Percentiles rank a stretch among this genome's conserved stretches.
Evolutionary conservation across 1,284 basidiomycete species (phyloP).

Genomic region (Prillingera fragicola): DNA sequence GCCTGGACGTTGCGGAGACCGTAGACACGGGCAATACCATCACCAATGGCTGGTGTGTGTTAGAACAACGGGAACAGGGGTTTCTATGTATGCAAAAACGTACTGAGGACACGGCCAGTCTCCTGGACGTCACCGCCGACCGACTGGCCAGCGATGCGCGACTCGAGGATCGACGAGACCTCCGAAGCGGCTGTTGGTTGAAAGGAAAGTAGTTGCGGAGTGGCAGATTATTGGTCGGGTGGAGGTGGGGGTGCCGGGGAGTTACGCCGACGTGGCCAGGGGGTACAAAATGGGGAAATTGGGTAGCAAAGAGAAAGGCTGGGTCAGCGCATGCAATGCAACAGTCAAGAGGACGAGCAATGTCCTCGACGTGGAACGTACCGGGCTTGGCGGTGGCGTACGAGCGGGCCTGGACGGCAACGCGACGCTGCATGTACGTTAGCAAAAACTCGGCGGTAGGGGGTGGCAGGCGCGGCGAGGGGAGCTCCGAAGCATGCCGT

Average conservation of each 20-base stretch:
- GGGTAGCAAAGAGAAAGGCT: not conserved
- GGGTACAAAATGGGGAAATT: not conserved
- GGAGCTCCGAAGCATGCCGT: constrained; percentile 11
- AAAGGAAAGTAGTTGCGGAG: not conserved
- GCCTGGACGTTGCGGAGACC: constrained; percentile 73
- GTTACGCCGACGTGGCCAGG: constrained; percentile 7
- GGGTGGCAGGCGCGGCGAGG: constrained; percentile 24
- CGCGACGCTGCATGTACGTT: constrained; percentile 4
- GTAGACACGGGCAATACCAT: constrained; percentile 99
- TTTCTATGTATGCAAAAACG: constrained; percentile 44
- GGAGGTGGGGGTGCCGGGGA: constrained; percentile 51
- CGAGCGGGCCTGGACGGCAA: constrained; percentile 52
- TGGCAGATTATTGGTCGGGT: constrained; percentile 2
- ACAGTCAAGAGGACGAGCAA: not conserved
- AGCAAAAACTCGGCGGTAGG: not conserved
- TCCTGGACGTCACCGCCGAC: constrained; percentile 94
- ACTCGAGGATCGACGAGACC: constrained; percentile 98
- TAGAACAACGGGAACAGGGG: not conserved
- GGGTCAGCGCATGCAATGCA: not conserved
- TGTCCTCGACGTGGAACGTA: constrained; percentile 49
- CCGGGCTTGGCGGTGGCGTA: constrained; percentile 98
- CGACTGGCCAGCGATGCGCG: constrained; percentile 88
- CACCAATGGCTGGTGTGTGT: constrained; percentile 75
- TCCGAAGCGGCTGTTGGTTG: constrained; percentile 78
- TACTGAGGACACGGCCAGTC: constrained; percentile 95